These are phyloP conservation scores for Coemansia sp. DNA, from an alignment of 371 early-diverging fungal species.

Conservation along the genomic window DNA sequence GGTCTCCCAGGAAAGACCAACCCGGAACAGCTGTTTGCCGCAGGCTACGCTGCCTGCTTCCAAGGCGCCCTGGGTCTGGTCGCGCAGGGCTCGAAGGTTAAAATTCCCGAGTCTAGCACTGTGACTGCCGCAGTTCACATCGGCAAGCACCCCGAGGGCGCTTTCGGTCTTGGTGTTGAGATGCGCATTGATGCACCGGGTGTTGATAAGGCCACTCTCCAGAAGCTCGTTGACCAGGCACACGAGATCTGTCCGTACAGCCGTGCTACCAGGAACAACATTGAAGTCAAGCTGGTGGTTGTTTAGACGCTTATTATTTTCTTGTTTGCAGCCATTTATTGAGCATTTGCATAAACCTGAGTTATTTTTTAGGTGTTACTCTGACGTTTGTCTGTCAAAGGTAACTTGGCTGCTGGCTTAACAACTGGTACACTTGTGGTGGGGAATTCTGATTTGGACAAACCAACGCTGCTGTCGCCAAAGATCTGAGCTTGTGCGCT, in stretches of 20 bases:
- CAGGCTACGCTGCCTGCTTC: conserved; percentile 57
- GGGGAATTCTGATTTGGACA: background rate
- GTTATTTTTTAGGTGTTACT: background rate
- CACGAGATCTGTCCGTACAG: conserved; percentile 55
- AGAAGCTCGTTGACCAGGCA: conserved; percentile 49
- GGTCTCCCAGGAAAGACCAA: conserved; percentile 54
- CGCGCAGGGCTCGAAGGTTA: conserved; percentile 47
- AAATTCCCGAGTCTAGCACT: conserved; percentile 45
- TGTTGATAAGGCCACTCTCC: conserved; percentile 33
- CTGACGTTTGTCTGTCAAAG: background rate
- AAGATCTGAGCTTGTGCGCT: conserved; percentile 42
- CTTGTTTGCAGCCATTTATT: background rate
- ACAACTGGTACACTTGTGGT: background rate
- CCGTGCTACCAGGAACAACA: conserved; percentile 52
- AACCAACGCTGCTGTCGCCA: background rate
- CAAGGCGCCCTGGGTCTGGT: conserved; percentile 55
- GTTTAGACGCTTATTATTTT: conserved; percentile 6
- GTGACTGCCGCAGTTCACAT: conserved; percentile 46
- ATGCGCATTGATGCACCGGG: conserved; percentile 44
- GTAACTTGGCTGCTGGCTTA: background rate
- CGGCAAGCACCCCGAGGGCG: conserved; percentile 44
- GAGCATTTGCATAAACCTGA: background rate
- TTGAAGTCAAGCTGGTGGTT: conserved; percentile 53
- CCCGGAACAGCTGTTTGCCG: conserved; percentile 58
- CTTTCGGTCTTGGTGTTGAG: conserved; percentile 44